phyloP scores from a whole-genome alignment of 805 yeast species.

The Candida corydali region DNA sequence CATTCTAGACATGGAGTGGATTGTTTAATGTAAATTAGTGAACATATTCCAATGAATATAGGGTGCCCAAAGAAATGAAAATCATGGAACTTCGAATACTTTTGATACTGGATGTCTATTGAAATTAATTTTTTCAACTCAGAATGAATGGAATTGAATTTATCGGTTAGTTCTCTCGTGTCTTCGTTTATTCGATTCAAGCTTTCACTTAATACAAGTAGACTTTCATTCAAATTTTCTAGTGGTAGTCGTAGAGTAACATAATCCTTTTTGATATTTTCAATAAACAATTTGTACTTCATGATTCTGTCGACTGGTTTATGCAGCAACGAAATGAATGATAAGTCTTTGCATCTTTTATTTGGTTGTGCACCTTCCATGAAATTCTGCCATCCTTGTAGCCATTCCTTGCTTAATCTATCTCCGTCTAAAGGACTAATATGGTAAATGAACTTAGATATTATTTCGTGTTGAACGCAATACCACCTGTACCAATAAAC shows the following conservation, averaged over 20 bases:
- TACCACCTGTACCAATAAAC: slow-evolving; percentile 16
- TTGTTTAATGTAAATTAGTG: slow-evolving; percentile 34
- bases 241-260: too few relatives aligned
- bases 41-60: slow-evolving; percentile 40
- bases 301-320: slow-evolving; percentile 49
- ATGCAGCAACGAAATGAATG: slow-evolving; percentile 51
- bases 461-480: slow-evolving; percentile 26
- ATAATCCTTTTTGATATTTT: slow-evolving; percentile 17
- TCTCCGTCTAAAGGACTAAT: background rate
- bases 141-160: background rate
- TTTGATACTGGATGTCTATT: background rate
- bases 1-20: slow-evolving; percentile 9
- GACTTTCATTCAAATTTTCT: slow-evolving; percentile 5
- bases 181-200: slow-evolving; percentile 7
- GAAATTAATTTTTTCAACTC: background rate
- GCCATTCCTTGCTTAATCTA: slow-evolving; percentile 13
- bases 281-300: slow-evolving; percentile 50
- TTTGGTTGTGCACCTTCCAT: slow-evolving; percentile 41
- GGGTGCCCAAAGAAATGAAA: slow-evolving; percentile 41
- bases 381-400: slow-evolving; percentile 29
- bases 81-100: slow-evolving; percentile 1
- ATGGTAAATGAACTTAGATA: slow-evolving; percentile 19
- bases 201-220: slow-evolving; percentile 9
- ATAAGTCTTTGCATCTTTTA: slow-evolving; percentile 38
- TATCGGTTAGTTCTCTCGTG: background rate